Base-by-base conservation (phyloP, 2,329 filamentous ascomycete species). In the Sporothrix pseudoabietina region DNA sequence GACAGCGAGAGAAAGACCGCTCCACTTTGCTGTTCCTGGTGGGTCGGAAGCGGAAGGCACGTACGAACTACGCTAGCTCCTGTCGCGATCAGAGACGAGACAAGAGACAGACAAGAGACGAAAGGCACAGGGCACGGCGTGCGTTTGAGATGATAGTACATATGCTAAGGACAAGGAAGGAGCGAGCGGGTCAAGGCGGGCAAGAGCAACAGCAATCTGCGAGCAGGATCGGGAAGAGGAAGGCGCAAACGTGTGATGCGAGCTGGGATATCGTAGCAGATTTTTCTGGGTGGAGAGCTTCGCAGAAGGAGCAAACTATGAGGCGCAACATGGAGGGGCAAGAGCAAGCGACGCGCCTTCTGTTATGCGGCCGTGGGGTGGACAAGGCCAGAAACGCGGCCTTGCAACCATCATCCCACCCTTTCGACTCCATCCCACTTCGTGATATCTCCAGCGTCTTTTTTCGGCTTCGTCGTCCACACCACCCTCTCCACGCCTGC, bases 31-130 rank as follows among this genome's bases (percentile, higher is more conserved):
- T 54, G 7, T 4, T 59, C 35, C 22, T 65, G 66, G 71, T 72
- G 73, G 73, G 73, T 70, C 65, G 70, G 47, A 74, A 69, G 68
- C 55, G 44, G 55, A 72, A 65, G 70, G 65, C 54, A 74, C 69
- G 35, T 35, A 35, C 35, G 26, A 26, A 26, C 26, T 26, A 26
- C 26, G 35, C 35, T 69, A 54, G 68, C 30, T 70, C 32, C 57
- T 41, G 57, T 63, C 57, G 57, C 57, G 35, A 66, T 66, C 35
- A 41, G n/a, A 44, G 44, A 12, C 26, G 47, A 54, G 49, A 69
- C 26, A 35, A 55, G 47, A 55, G 66, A 55, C 65, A 30, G 39
- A 44, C 22, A 32, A 44, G 41, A 32, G 26, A 26, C 26, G 26
- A 26, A 26, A 26, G 26, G 26, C 26, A n/a, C 59, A 63, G 59